These are phyloP conservation scores for Suhomyces bolitotheri DNA, from an alignment of 1,139 yeast species.

Conservation along the genomic window DNA sequence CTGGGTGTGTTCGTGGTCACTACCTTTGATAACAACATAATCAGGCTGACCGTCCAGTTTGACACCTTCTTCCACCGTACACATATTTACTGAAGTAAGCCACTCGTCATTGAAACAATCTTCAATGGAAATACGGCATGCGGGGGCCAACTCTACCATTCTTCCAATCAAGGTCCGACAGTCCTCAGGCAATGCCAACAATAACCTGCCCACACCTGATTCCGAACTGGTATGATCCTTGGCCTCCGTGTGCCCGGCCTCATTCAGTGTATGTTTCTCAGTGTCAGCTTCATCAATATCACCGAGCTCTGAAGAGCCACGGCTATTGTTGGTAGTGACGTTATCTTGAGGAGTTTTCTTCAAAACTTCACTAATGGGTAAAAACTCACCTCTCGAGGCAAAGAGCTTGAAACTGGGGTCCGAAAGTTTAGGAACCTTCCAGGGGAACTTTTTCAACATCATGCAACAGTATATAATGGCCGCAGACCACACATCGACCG, in stretches of 20 bases:
- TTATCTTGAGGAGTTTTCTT: slow-evolving; percentile 39
- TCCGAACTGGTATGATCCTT: slow-evolving; percentile 56
- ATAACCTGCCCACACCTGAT: slow-evolving; percentile 68
- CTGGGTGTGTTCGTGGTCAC: slow-evolving; percentile 77
- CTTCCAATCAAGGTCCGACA: slow-evolving; percentile 63
- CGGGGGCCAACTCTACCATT: slow-evolving; percentile 83
- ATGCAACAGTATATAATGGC: slow-evolving; percentile 94
- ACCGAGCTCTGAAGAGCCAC: slow-evolving; percentile 22
- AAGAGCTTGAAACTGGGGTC: slow-evolving; percentile 80
- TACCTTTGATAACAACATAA: slow-evolving; percentile 39
- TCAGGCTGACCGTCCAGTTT: slow-evolving; percentile 34
- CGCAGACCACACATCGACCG: slow-evolving; percentile 93
- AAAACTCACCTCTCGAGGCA: slow-evolving; percentile 50
- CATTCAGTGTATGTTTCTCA: slow-evolving; percentile 4
- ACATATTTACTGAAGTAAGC: slow-evolving; percentile 66
- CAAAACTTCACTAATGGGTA: slow-evolving; percentile 42
- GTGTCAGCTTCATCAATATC: slow-evolving; percentile 34
- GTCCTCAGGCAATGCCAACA: slow-evolving; percentile 69
- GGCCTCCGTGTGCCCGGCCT: slow-evolving; percentile 21
- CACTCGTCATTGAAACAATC: slow-evolving; percentile 81
- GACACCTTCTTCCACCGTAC: slow-evolving; percentile 53
- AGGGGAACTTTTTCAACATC: slow-evolving; percentile 91
- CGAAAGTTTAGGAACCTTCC: slow-evolving; percentile 90
- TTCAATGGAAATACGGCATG: slow-evolving; percentile 80
- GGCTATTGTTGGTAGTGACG: slow-evolving; percentile 7